Conservation (phyloP, 768 basidiomycete genomes). For the Macrolepiota albuminosa region DNA sequence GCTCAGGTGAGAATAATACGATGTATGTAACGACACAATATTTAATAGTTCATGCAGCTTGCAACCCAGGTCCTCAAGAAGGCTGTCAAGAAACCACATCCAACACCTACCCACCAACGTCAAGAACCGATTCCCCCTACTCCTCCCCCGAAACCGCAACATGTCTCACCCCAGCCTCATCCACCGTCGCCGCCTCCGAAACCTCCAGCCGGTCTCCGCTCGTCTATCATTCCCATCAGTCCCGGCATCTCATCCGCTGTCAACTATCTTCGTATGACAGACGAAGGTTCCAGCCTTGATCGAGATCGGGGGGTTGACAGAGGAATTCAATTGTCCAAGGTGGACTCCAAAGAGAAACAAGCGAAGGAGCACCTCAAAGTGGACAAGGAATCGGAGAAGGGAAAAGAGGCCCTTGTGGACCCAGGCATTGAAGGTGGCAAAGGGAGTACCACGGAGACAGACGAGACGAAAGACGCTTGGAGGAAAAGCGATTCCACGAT, state of each 20-base stretch:
- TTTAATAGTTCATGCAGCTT: constrained; percentile 34
- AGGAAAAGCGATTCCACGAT: constrained; percentile 82
- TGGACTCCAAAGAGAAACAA: constrained; percentile 4
- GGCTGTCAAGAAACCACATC: constrained; percentile 4
- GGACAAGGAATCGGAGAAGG: constrained; percentile 4
- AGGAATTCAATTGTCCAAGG: neutral
- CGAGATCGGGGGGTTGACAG: neutral
- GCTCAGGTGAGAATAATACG: constrained; percentile 14
- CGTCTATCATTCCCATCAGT: constrained; percentile 51
- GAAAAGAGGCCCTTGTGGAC: constrained; percentile 1
- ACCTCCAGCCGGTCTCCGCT: constrained; percentile 30
- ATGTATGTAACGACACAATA: constrained; percentile 12
- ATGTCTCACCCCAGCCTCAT: neutral
- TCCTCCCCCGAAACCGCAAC: constrained; percentile 16
- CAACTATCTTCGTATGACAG: constrained; percentile 44
- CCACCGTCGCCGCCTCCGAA: constrained; percentile 3
- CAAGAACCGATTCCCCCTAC: constrained; percentile 9
- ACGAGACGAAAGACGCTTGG: constrained; percentile 63
- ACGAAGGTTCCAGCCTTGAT: constrained; percentile 8
- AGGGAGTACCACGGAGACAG: constrained; percentile 19
- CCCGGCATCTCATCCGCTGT: constrained; percentile 56
- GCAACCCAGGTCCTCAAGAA: constrained; percentile 42
- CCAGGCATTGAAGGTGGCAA: constrained; percentile 4
- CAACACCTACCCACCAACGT: neutral
- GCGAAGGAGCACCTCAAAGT: constrained; percentile 16